Evolutionary conservation across 2,329 filamentous ascomycete species (phyloP).

Genomic region (Sclerotinia subarctica): DNA sequence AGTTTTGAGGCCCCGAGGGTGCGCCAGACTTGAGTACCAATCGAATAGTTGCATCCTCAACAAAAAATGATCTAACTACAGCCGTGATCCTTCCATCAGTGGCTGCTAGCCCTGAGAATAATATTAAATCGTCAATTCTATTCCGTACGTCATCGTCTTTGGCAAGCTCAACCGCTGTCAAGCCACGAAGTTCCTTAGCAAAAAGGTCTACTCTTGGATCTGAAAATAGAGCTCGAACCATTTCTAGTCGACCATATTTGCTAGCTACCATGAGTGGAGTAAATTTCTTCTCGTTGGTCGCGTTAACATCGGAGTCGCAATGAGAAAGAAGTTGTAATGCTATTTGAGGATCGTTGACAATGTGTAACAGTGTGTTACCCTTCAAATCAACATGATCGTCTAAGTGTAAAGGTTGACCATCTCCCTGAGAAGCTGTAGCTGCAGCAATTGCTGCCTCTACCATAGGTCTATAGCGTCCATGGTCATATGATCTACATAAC

Average conservation of each 20-base stretch:
- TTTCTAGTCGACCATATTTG: constrained; percentile 94
- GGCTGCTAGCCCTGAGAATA: constrained; percentile 71
- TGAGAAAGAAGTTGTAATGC: constrained; percentile 71
- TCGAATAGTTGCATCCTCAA: constrained; percentile 91
- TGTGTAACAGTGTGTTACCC: constrained; percentile 93
- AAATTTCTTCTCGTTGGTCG: constrained; percentile 90
- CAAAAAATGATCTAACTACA: constrained; percentile 92
- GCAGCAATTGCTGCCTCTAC: constrained; percentile 75
- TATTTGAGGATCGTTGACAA: constrained; percentile 81
- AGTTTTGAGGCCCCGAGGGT: constrained; percentile 74
- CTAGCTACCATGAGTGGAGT: constrained; percentile 97
- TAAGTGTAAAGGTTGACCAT: constrained; percentile 76
- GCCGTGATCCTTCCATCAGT: constrained; percentile 81
- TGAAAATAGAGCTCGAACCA: constrained; percentile 82
- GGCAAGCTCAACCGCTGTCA: constrained; percentile 92
- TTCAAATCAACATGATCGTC: constrained; percentile 92
- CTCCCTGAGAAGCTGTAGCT: constrained; percentile 70
- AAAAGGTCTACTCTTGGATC: constrained; percentile 84
- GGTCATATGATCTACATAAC: constrained; percentile 91
- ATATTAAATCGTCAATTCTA: constrained; percentile 86
- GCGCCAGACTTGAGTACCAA: constrained; percentile 93
- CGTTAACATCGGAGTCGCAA: constrained; percentile 95
- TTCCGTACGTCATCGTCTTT: constrained; percentile 98
- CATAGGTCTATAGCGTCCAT: constrained; percentile 82
- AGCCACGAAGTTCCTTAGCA: constrained; percentile 77